Conservation (phyloP, 352 stramenopile species). For the Phytophthora chlamydospora region DNA sequence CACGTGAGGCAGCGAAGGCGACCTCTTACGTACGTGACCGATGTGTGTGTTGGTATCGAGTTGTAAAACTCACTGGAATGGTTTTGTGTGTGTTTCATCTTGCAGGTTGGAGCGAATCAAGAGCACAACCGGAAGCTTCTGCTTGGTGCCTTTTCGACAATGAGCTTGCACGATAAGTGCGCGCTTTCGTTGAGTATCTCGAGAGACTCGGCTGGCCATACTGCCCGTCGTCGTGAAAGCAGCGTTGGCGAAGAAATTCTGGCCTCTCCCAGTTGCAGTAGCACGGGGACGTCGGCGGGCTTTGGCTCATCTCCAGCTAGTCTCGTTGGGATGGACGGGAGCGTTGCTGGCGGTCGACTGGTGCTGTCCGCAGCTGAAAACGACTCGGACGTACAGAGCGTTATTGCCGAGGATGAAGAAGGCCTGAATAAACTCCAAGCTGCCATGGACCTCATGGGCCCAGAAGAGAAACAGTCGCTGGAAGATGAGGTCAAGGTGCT, state of each 20-base stretch:
- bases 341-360: slow-evolving; percentile 28
- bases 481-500: slow-evolving; percentile 89
- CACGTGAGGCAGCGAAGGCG: slow-evolving; percentile 37
- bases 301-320: slow-evolving; percentile 31
- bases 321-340: slow-evolving; percentile 35
- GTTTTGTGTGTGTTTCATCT: slow-evolving; percentile 6
- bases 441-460: slow-evolving; percentile 87
- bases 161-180: slow-evolving; percentile 91
- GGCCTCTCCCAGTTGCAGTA: slow-evolving; percentile 29
- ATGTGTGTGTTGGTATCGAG: neutral
- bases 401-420: slow-evolving; percentile 84
- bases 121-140: slow-evolving; percentile 86
- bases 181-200: slow-evolving; percentile 83
- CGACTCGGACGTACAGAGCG: slow-evolving; percentile 82
- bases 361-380: slow-evolving; percentile 48
- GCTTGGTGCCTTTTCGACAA: slow-evolving; percentile 85
- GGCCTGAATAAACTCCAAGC: slow-evolving; percentile 76
- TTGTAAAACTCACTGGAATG: slow-evolving; percentile 7
- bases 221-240: slow-evolving; percentile 53
- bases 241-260: slow-evolving; percentile 61
- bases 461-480: slow-evolving; percentile 82
- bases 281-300: slow-evolving; percentile 31
- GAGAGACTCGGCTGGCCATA: slow-evolving; percentile 45
- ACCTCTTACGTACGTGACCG: slow-evolving; percentile 54
- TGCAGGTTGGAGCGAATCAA: slow-evolving; percentile 72